phyloP scores from a whole-genome alignment of 768 basidiomycete genomes.

The Russula sp. region DNA sequence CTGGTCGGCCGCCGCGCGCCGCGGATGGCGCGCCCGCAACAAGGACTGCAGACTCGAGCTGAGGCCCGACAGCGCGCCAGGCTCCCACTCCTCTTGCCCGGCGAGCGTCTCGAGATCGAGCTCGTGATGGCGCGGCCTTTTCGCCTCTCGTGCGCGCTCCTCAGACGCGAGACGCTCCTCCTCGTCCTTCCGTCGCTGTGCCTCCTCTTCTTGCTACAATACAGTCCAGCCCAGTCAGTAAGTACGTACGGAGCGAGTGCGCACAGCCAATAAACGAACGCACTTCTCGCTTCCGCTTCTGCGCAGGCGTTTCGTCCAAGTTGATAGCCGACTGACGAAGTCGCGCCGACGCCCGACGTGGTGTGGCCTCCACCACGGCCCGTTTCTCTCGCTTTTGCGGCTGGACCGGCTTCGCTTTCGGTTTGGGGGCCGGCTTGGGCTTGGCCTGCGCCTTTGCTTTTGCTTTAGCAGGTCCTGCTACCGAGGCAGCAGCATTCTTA shows the following conservation, averaged over 20 bases:
- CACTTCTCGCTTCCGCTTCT: conserved; percentile 65
- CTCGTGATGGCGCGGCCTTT: conserved; percentile 61
- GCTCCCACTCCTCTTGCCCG: conserved; percentile 39
- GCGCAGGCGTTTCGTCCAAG: conserved; percentile 57
- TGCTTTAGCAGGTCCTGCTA: conserved; percentile 39
- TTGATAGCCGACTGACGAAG: conserved; percentile 46
- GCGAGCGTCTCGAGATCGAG: conserved; percentile 51
- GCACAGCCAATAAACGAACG: conserved; percentile 14
- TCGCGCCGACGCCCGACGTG: conserved; percentile 63
- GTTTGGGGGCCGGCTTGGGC: conserved; percentile 28
- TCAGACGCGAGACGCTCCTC: conserved; percentile 56
- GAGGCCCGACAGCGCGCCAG: conserved; percentile 43
- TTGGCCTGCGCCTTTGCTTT: conserved; percentile 30
- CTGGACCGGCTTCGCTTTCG: conserved; percentile 57
- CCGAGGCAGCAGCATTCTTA: conserved; percentile 45
- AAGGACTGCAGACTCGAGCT: conserved; percentile 40
- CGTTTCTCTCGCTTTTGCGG: conserved; percentile 48
- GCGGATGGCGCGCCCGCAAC: conserved; percentile 34
- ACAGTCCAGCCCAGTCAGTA: neutral
- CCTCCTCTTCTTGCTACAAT: conserved; percentile 45
- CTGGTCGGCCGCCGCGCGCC: conserved; percentile 38
- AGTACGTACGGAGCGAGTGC: too few species aligned
- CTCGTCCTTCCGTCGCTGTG: conserved; percentile 47
- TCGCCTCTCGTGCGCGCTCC: conserved; percentile 56
- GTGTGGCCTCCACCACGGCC: conserved; percentile 34